Evolutionary conservation across 176 grass and related monocot species (phyloP), one percentile per base, ranked within the genome.

Genomic region (Phoenix roebelenii): DNA sequence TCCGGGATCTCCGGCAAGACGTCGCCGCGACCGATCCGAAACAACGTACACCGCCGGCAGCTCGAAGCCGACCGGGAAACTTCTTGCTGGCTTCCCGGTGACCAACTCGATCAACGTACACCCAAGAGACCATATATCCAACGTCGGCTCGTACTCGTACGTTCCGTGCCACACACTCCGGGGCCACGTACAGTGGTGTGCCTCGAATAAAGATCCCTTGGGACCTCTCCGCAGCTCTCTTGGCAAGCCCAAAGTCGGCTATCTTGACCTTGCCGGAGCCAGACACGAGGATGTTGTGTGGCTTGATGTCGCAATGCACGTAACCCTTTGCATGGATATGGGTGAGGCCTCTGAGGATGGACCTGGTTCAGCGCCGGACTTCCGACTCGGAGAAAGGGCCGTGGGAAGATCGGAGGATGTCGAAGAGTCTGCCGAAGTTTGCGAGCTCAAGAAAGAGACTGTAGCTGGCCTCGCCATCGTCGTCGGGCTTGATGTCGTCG

Each of bases 241-340:
- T 59, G 5, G 57, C 57, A 5, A 19, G 23, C 3, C 57, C 23
- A 7, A 59, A 59, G 23, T 59, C 57, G 0, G 3, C 15, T 15
- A 59, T 59, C 57, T 59, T 59, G 23, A 59, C 57, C 57, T 59
- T 15, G 14, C 24, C 22, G 3, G 57, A 26, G 57, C 57, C 24
- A 10, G 22, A 30, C 16, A 59, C 12, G 22, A 59, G 16, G 3
- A 59, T 23, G 23, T 59, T 59, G 3, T 59, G 9, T 12, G 57
- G 57, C 57, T 26, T 59, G 14, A 59, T 24, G 57, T 59, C 57
- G 23, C 50, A 51, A 17, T 51, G 50, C 50, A 51, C 50, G 15
- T 15, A 12, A 5, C 50, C 50, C 15, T 51, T 51, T 3, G 15
- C 16, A 17, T 51, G 50, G 10, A 51, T 51, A 17, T 51, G 50